phyloP scores from a whole-genome alignment of 495 filamentous ascomycete species.

The Aspergillus carlsbadensis region DNA sequence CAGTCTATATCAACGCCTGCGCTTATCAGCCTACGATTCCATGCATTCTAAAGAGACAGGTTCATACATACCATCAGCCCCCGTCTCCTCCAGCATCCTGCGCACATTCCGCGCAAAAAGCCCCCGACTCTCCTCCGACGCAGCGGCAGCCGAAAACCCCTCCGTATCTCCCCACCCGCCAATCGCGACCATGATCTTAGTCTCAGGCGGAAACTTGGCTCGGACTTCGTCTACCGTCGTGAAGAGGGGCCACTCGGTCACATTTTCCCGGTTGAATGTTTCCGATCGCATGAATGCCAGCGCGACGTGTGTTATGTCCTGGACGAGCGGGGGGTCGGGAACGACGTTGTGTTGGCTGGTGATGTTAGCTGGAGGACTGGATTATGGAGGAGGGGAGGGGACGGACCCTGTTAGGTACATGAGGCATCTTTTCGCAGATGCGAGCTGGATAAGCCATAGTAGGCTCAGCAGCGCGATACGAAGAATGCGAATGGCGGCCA shows the following conservation, averaged over 20 bases:
- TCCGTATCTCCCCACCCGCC: constrained; percentile 71
- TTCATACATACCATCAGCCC: constrained; percentile 57
- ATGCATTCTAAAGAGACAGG: constrained; percentile 2
- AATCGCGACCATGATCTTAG: constrained; percentile 65
- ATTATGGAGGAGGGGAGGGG: neutral
- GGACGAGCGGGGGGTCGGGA: neutral
- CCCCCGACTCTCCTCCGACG: constrained; percentile 47
- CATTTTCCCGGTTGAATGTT: neutral
- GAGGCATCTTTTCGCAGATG: no score
- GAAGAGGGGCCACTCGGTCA: constrained; percentile 27
- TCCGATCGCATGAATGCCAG: constrained; percentile 7
- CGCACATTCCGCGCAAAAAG: constrained; percentile 64
- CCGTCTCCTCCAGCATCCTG: constrained; percentile 58
- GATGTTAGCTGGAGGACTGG: neutral
- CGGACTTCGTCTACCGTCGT: constrained; percentile 61
- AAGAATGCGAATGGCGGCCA: no score
- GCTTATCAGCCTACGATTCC: neutral
- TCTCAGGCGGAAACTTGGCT: constrained; percentile 54
- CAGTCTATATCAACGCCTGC: constrained; percentile 67
- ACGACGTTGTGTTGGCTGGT: constrained; percentile 8
- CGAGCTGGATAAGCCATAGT: no score
- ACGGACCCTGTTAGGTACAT: constrained; percentile 10
- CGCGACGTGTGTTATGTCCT: constrained; percentile 7
- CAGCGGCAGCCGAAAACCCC: constrained; percentile 60
- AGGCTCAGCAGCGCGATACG: no score